phyloP scores from a whole-genome alignment of 371 early-diverging fungal genomes.

The Mucor plumbeus region DNA sequence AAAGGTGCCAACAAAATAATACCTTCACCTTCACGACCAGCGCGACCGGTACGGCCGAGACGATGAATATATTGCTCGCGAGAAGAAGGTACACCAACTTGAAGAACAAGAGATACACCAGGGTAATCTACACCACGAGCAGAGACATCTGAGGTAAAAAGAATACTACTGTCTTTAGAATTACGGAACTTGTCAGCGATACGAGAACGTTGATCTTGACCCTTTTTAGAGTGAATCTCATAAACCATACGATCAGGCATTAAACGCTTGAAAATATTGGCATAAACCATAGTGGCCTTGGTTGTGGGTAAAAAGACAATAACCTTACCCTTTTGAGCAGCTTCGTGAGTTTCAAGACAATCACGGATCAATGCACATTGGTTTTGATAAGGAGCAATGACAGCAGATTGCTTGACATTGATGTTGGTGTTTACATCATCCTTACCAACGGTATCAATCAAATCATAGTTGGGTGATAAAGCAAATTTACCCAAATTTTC shows the following conservation, averaged over 20 bases:
- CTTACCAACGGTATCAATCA: slow-evolving; percentile 86
- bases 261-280: slow-evolving; percentile 62
- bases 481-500: slow-evolving; percentile 71
- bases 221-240: slow-evolving; percentile 85
- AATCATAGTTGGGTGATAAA: slow-evolving; percentile 70
- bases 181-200: slow-evolving; percentile 80
- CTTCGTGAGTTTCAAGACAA: slow-evolving; percentile 63
- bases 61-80: slow-evolving; percentile 98
- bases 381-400: slow-evolving; percentile 65
- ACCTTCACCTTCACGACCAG: slow-evolving; percentile 92
- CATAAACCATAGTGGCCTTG: slow-evolving; percentile 77
- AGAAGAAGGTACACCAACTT: slow-evolving; percentile 91
- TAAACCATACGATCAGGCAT: slow-evolving; percentile 47
- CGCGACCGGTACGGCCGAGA: slow-evolving; percentile 98
- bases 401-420: slow-evolving; percentile 79
- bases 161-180: slow-evolving; percentile 61
- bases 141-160: slow-evolving; percentile 99
- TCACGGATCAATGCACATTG: slow-evolving; percentile 70
- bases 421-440: slow-evolving; percentile 81
- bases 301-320: slow-evolving; percentile 93
- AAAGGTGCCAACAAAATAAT: slow-evolving; percentile 84
- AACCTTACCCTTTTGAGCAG: slow-evolving; percentile 71
- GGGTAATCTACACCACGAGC: slow-evolving; percentile 99
- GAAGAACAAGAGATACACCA: slow-evolving; percentile 92
- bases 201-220: slow-evolving; percentile 73